Conservation (phyloP, 1,284 basidiomycete genomes). For the Ceratobasidium sp. region DNA sequence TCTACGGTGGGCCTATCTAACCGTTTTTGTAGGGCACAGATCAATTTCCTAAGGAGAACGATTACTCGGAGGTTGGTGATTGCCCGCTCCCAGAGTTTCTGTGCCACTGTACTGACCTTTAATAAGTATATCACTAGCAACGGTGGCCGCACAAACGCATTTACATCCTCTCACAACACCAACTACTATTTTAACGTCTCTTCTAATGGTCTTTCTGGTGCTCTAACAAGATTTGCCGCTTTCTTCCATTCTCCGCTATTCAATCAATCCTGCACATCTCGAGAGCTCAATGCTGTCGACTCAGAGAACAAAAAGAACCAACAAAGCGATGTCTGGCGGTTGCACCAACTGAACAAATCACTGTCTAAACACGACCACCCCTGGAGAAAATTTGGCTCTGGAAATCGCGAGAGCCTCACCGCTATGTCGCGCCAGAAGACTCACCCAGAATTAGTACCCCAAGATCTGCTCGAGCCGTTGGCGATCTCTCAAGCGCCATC, state of each 20-base stretch:
- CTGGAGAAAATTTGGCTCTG: conserved; percentile 95
- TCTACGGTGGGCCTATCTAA: conserved; percentile 24
- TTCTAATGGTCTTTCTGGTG: conserved; percentile 84
- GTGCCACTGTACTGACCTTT: conserved; percentile 27
- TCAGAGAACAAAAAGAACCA: conserved; percentile 99
- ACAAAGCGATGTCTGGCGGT: conserved; percentile 95
- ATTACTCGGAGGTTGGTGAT: conserved; percentile 78
- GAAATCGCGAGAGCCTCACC: conserved; percentile 86
- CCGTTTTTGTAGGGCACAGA: conserved; percentile 69
- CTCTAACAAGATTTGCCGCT: conserved; percentile 89
- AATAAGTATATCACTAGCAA: conserved; percentile 86
- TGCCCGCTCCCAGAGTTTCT: conserved; percentile 36
- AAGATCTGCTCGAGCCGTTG: conserved; percentile 7
- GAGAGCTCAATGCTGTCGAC: conserved; percentile 97
- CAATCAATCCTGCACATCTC: conserved; percentile 86
- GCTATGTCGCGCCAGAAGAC: conserved; percentile 37
- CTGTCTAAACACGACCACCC: conserved; percentile 83
- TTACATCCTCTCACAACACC: conserved; percentile 92
- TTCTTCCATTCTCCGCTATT: conserved; percentile 98
- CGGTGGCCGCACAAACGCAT: conserved; percentile 93
- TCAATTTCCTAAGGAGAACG: conserved; percentile 90
- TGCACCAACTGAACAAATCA: conserved; percentile 95
- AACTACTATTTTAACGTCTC: conserved; percentile 95
- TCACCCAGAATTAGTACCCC: conserved; percentile 20
- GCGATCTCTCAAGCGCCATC: conserved; percentile 65